Percentiles rank a stretch among this genome's conserved stretches.
Conservation (phyloP, 2,329 filamentous ascomycete genomes). For the Colletotrichum eleusines region DNA sequence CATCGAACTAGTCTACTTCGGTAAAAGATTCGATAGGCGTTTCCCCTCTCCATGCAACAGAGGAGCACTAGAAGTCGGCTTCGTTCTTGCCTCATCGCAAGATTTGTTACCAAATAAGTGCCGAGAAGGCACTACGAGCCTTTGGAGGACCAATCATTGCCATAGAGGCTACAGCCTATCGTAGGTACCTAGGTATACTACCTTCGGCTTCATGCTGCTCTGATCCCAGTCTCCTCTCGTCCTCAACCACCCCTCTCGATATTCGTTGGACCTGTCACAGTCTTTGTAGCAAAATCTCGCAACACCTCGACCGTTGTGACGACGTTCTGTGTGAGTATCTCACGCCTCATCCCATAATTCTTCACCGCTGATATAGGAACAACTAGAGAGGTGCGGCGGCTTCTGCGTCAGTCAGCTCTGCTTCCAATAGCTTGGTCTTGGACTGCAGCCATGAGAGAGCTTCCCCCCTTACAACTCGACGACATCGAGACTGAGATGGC, state of each 20-base stretch:
- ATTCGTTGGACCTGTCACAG: not conserved
- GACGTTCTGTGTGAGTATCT: not conserved
- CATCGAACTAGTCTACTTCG: not conserved
- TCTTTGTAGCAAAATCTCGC: not conserved
- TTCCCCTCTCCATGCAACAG: not conserved
- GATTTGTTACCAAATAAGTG: not conserved
- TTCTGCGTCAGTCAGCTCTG: not conserved
- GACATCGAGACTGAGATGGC: slow-evolving; percentile 32
- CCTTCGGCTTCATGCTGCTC: not conserved
- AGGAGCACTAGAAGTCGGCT: not conserved
- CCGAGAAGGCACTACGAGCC: not conserved
- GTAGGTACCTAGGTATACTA: too few relatives aligned
- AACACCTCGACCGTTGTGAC: not conserved
- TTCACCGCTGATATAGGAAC: not conserved
- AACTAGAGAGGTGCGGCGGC: not conserved
- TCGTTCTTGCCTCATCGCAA: not conserved
- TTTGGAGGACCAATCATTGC: not conserved
- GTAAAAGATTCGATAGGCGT: too few relatives aligned
- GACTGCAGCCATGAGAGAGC: slow-evolving; percentile 21
- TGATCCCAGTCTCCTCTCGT: not conserved
- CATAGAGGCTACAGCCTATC: not conserved
- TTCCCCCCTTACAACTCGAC: slow-evolving; percentile 37
- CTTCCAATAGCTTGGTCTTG: not conserved
- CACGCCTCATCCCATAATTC: not conserved
- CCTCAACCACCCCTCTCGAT: not conserved